Base-by-base conservation (phyloP, 1,284 basidiomycete genomes). In the Ceratobasidium sp. region DNA sequence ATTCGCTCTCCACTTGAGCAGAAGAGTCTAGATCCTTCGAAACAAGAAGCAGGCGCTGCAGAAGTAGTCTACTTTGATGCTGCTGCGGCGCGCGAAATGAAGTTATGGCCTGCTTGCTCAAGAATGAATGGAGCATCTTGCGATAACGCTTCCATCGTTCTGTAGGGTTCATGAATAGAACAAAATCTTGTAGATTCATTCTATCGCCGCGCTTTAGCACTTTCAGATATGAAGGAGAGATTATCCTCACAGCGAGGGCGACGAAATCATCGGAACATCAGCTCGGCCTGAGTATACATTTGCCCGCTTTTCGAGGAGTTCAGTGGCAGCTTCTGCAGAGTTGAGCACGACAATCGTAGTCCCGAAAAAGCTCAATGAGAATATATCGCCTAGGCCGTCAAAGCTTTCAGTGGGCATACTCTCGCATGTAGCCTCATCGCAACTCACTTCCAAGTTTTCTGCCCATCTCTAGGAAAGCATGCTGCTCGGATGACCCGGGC, bases 261-360 rank as follows among this genome's bases (percentile, higher is more conserved):
- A 69, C 30, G 38, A 41, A 14, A 69, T 4, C 66, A 69, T 69
- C 11, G 18, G 23, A 16, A 52, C 52, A 5, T 23, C 38, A 7
- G 46, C 5, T 23, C 84, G 77, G 74, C 82, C 84, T n/a, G 86
- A 87, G 76, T 87, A 84, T 59, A 80, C 82, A 1, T 79, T 76
- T 18, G 82, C 80, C 11, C 82, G 77, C 76, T 82, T 84, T 50
- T 86, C 85, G 23, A 87, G 78, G 2, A 87, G 80, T 38, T 86
- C 85, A 21, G 80, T 77, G 13, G 82, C 81, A 0, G 79, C 83
- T 74, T 81, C 76, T 30, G 80, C 77, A 9, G 84, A 83, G 73
- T 86, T 87, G 43, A 87, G 77, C 38, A 87, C 79, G 35, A 87
- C 76, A 57, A 87, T 79, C 35, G 82, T 83, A 71, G 84, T 85